Base-by-base conservation (phyloP, 192 early-diverging fungal species). In the Linnemannia elongata region DNA sequence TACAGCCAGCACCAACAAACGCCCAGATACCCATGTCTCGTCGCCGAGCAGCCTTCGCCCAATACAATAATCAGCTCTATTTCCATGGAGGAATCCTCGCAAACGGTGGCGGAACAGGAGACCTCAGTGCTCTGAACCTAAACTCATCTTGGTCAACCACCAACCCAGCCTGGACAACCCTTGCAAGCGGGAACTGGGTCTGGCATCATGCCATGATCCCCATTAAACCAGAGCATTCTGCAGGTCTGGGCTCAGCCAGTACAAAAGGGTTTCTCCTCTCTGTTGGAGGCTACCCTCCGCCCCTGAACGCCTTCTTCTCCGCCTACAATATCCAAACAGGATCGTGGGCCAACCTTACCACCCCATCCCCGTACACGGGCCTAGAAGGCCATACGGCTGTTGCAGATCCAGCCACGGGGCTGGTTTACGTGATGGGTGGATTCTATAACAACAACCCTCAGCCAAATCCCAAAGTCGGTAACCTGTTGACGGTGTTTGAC, bases 381-480 rank as follows among this genome's bases (percentile, higher is more conserved):
- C 60, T 87, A 35, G 75, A 87, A 12, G 84, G 84, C 10, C 84
- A 77, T 35, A 7, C 79, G 0, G 69, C 54, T 1, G 84, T 81
- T 10, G 35, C 72, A 18, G 60, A 78, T 35, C 84, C 84, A 1
- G 30, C 9, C 4, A 81, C 72, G 4, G 84, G 84, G 7, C 33
- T 69, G 1, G 66, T 87, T 1, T 87, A 81, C 17, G 72, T 87
- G 5, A 55, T 87, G 68, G 84, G 84, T 35, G 84, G 84, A 8
- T 80, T 68, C 74, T 76, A 13, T 10, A 52, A 57, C 27, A 44
- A 30, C 4, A 70, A 66, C 12, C 66, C 70, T 10, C 47, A 1
- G 0, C 47, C 47, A 10, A 35, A 12, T 47, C 69, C 45, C 33
- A 77, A 68, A 18, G 41, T 76, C 6, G 73, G 74, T 72, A 87